These are phyloP conservation scores for Trichoderma gamsii DNA, from an alignment of 495 filamentous ascomycete species.

Conservation along the genomic window DNA sequence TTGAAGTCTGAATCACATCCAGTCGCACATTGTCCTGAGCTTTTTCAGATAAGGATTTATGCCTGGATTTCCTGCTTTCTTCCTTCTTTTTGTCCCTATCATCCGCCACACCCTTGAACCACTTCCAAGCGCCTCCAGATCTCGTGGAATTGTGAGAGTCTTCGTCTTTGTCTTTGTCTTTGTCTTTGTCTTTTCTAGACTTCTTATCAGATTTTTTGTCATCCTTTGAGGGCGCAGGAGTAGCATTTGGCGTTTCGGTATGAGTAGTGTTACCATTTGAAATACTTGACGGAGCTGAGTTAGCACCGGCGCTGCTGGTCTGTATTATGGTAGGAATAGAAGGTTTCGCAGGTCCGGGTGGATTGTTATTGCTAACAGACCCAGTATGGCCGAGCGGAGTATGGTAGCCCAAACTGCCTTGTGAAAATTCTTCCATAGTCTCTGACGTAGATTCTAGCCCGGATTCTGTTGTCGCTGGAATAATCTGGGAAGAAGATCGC, in stretches of 20 bases:
- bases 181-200: conserved; percentile 57
- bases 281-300: neutral
- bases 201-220: conserved; percentile 65
- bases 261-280: conserved; percentile 48
- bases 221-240: conserved; percentile 53
- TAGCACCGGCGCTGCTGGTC: neutral
- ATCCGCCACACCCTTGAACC: conserved; percentile 45
- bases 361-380: neutral
- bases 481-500: neutral
- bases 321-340: neutral
- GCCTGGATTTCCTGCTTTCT: conserved; percentile 51
- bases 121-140: conserved; percentile 78
- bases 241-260: conserved; percentile 76
- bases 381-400: neutral
- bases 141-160: conserved; percentile 36
- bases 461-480: neutral
- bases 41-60: conserved; percentile 47
- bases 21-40: conserved; percentile 68
- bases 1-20: conserved; percentile 76
- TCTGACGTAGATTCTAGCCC: neutral
- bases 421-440: neutral
- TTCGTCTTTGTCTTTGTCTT: conserved; percentile 35
- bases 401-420: neutral
- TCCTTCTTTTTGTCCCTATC: conserved; percentile 46
- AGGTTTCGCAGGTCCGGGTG: neutral